phyloP scores from a whole-genome alignment of 1,284 basidiomycete genomes.

The Ustilago trichophora region DNA sequence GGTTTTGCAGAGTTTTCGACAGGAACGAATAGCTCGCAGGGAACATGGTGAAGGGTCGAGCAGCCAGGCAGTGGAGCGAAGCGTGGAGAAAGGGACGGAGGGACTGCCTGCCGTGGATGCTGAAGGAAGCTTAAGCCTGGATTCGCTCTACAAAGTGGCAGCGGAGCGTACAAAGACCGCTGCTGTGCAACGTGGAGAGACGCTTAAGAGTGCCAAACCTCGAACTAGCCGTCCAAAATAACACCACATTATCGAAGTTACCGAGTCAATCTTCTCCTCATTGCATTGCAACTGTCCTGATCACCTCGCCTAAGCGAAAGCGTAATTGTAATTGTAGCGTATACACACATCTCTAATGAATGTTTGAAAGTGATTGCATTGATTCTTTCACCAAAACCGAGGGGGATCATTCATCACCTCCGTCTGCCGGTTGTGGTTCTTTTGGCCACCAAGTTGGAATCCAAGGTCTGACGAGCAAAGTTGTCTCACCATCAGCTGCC shows the following conservation, averaged over 20 bases:
- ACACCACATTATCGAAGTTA: no score
- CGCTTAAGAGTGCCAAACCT: conserved; percentile 7
- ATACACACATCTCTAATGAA: no score
- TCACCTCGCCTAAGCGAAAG: no score
- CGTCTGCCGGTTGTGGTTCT: neutral
- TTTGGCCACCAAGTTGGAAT: conserved; percentile 55
- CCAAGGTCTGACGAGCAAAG: conserved; percentile 43
- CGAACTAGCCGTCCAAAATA: no score
- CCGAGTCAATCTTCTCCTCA: no score
- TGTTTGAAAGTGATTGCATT: no score
- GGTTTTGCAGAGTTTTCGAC: conserved; percentile 18
- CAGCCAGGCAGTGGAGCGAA: no score
- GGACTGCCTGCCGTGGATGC: conserved; percentile 1
- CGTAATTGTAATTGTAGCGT: no score
- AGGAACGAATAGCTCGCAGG: conserved; percentile 3
- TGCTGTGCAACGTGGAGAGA: conserved; percentile 23
- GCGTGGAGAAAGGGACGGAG: no score
- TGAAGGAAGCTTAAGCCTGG: conserved; percentile 5
- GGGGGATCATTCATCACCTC: neutral
- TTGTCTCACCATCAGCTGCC: conserved; percentile 24
- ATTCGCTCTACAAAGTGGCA: conserved; percentile 15
- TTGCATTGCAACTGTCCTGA: no score
- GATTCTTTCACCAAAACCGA: no score
- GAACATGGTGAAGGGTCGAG: no score
- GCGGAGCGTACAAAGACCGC: conserved; percentile 30